Base-by-base conservation (phyloP, 2,329 filamentous ascomycete species). In the Pyricularia grisea region DNA sequence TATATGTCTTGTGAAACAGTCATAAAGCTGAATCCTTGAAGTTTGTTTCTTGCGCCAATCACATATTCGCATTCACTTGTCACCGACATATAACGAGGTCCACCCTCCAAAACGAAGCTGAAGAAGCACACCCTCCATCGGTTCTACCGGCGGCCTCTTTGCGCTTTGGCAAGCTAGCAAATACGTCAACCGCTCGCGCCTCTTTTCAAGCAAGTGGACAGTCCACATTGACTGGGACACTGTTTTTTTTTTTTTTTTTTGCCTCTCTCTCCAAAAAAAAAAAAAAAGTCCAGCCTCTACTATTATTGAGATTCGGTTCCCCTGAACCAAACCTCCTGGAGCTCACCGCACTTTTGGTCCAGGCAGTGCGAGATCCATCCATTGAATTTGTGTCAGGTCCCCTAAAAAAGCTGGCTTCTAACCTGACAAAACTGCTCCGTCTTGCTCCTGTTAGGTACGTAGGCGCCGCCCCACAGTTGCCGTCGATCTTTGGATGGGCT, bases 291-390 rank as follows among this genome's bases (percentile, higher is more conserved):
- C 28, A 64, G 60, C 60, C 33, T 36, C n/a, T n/a, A n/a, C 33
- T 61, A 7, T 69, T 17, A 61, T n/a, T 65, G 31, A 17, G 25
- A 31, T 23, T n/a, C 20, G 42, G 42, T n/a, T 20, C 42, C 20
- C 42, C 42, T 50, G 42, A 20, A 50, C 42, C 42, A 50, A 50
- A 50, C 17, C 42, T 20, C 17, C 20, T 92, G 69, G 85, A 90
- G 69, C 88, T 96, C 76, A 87, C 88, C 69, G 92, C 91, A 58
- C 82, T 85, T 30, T 89, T 87, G 68, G 85, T 85, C 31, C 83
- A 85, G 66, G 85, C 87, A 27, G 90, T 95, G 70, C 82, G 88
- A 72, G 84, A 88, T 95, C 79, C 91, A 92, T 78, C 83, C 87
- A 70, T 85, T 84, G 72, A 91, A 90, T 92, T 68, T 88, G 86